Evolutionary conservation across 176 grass and related monocot species (phyloP).

Genomic region (Triticum urartu): DNA sequence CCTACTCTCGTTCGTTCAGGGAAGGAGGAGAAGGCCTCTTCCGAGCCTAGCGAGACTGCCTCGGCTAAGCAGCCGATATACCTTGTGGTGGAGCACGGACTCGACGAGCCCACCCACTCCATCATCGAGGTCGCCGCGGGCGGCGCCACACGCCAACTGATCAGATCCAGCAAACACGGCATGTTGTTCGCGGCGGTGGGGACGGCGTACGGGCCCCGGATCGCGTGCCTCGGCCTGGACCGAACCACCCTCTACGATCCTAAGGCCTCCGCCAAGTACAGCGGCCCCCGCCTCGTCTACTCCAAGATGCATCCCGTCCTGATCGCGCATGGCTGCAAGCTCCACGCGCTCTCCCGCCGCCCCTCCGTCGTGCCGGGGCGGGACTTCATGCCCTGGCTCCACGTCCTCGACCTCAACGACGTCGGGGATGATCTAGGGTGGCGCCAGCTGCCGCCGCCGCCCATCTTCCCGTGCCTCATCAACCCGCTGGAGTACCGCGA

Average conservation of each 20-base stretch:
- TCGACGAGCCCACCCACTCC: no score
- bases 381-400: not conserved
- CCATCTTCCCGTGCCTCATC: slow-evolving; percentile 6
- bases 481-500: slow-evolving; percentile 5
- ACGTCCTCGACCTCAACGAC: not conserved
- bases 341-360: not conserved
- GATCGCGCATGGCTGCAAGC: slow-evolving; percentile 2
- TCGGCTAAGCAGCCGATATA: no score
- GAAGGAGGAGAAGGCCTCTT: no score
- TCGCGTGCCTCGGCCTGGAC: not conserved
- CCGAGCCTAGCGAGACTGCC: no score
- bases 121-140: no score
- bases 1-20: no score
- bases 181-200: not conserved
- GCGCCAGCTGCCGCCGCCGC: not conserved
- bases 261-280: not conserved
- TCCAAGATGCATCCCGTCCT: not conserved
- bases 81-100: no score
- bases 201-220: not conserved
- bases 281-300: not conserved
- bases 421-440: not conserved
- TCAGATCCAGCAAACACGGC: not conserved
- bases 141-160: no score
- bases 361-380: not conserved
- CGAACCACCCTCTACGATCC: not conserved